A percentile compares a stretch with the other conserved stretches of the same genome.
These are phyloP conservation scores for Discostella pseudostelligera DNA, from an alignment of 108 stramenopile species.

Conservation along the genomic window DNA sequence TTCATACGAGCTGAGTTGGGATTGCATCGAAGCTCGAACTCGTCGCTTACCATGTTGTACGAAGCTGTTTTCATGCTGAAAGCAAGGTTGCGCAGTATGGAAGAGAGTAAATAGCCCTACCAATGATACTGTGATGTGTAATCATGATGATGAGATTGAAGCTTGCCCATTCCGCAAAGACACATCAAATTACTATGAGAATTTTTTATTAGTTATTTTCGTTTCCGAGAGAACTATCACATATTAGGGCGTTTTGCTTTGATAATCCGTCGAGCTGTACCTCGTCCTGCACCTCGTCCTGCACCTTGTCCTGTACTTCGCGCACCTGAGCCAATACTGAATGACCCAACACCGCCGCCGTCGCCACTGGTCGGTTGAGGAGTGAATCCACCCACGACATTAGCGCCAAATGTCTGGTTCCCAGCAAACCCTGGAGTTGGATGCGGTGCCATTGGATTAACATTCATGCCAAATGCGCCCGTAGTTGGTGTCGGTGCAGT, in stretches of 20 bases:
- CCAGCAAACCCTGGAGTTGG: constrained; percentile 5
- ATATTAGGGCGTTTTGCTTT: constrained; percentile 23
- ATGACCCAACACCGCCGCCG: constrained; percentile 9
- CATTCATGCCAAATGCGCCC: constrained; percentile 1
- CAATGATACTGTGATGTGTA: constrained; percentile 2
- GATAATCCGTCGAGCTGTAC: constrained; percentile 12
- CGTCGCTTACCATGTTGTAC: constrained; percentile 23
- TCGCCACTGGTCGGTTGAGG: not conserved
- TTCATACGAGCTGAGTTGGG: constrained; percentile 30
- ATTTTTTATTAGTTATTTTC: too few relatives aligned
- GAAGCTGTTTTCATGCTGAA: constrained; percentile 25
- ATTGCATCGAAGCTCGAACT: constrained; percentile 1
- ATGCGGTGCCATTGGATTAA: constrained; percentile 2
- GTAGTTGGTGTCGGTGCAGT: not conserved
- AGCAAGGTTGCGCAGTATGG: constrained; percentile 2
- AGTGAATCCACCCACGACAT: not conserved
- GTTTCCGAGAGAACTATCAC: not conserved
- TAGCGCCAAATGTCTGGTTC: not conserved
- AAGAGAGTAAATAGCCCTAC: not conserved
- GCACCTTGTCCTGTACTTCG: constrained; percentile 8
- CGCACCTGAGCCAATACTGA: constrained; percentile 21
- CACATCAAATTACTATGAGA: too few relatives aligned
- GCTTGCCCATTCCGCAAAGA: too few relatives aligned
- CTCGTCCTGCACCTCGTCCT: constrained; percentile 8
- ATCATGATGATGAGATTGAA: too few relatives aligned